Evolutionary conservation across 208 protist species (phyloP), one percentile per base, ranked within the genome.

Genomic region (Kentomonas sorsogonicus): DNA sequence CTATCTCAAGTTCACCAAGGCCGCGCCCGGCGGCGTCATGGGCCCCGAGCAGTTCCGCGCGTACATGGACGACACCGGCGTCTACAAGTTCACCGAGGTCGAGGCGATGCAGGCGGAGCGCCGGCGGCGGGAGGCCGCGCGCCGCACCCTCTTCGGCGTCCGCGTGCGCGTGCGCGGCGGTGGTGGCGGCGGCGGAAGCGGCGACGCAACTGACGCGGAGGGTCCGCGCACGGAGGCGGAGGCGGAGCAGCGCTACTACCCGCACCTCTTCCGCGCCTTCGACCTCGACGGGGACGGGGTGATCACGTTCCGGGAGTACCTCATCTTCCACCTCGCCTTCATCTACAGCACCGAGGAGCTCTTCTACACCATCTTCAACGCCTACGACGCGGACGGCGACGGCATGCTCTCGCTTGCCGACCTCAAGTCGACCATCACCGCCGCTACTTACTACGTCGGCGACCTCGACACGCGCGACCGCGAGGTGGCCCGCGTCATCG

Each of bases 311-410:
- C 84, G 87, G 43, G 86, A 95, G 60, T 95, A 91, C 64, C 56
- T 95, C 3, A 70, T 88, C 0, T 95, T 92, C 64, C 89, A 95
- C 53, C 61, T 93, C 9, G 89, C 85, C 1, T 73, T 95, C 10
- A 73, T 93, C 34, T 93, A 91, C 74, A 88, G 74, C 59, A 92
- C 86, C 20, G 86, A 95, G 60, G 89, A 95, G 41, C 69, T 95
- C 15, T 91, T 93, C 56, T 66, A 79, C 39, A 74, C 97, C 31
- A 74, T 95, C 27, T 97, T 97, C 64, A 83, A 86, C 52, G 79
- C 91, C 18, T 98, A 96, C 72, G 95, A 98, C 73, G 72, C 82
- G n/a, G 86, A 97, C 62, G 77, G 82, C 9, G 84, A 95, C 44
- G 93, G 92, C n/a, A 83, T 70, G 61, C 75, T 98, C 25, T 91